Evolutionary conservation across 2,329 filamentous ascomycete species (phyloP), one percentile per base, ranked within the genome.

Genomic region (Arthrobotrys sinensis): DNA sequence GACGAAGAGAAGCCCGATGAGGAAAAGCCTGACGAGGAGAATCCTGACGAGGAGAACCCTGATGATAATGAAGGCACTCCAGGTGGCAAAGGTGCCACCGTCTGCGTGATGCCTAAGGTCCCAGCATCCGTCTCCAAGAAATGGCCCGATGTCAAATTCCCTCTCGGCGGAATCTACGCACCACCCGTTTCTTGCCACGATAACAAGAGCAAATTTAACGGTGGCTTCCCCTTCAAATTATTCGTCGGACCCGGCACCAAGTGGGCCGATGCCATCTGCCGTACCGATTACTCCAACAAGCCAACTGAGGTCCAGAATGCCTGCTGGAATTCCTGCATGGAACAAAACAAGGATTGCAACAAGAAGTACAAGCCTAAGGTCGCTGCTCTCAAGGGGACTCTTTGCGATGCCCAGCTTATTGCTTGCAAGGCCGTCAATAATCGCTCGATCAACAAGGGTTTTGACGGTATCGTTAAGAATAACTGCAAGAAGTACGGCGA

Each of bases 311-410:
- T 71, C 8, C 19, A 64, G 36, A 11, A 45, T 10, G 67, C 67
- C 12, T 71, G 67, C 53, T 45, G 8, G 55, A 71, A 71, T n/a
- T 55, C 45, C 14, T 71, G 67, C 43, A 21, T 64, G 5, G 67
- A 71, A 36, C 67, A 71, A 21, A 60, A 46, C 21, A 71, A 71
- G 57, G 52, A 53, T 19, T 71, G 67, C 43, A 3, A 12, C 19
- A n/a, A 19, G 3, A 38, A 12, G 6, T 32, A 24, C 16, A 19
- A 16, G 3, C n/a, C n/a, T 14, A 32, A 64, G 45, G 55, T 52
- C 5, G 5, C 45, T 10, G 7, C 60, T 38, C 4, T n/a, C 3
- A 45, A 43, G n/a, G 4, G 0, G 8, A 6, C 16, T 10, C 40
- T 50, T 8, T 66, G 63, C 19, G 4, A 48, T 8, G 45, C 19